Base-by-base conservation (phyloP, 1,284 basidiomycete genomes). In the Malassezia slooffiae region DNA sequence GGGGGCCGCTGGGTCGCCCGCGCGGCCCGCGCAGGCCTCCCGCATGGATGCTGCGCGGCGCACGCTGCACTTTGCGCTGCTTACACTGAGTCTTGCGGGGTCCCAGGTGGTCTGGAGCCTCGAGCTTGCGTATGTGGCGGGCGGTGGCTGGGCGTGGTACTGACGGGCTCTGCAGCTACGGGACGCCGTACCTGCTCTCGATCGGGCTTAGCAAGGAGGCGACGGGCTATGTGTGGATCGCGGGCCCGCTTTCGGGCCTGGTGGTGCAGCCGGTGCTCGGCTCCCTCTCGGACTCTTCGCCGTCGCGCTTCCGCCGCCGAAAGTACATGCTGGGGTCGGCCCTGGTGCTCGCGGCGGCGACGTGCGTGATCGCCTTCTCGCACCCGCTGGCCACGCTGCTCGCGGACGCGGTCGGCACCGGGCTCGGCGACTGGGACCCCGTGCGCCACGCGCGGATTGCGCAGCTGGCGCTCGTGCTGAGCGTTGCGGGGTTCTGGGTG, bases 231-330 rank as follows among this genome's bases (percentile, higher is more conserved):
- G 91, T 97, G 22, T 97, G 91, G 91, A 77, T 97, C 33, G 91
- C 91, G 22, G 93, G 90, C 5, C 88, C 88, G 0, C 71, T 96
- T 47, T 86, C 84, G 44, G 91, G 91, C 6, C 75, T 97, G 34
- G 75, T 97, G 42, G 88, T 88, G 4, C 91, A 97, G 70, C 91
- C 91, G 15, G 76, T 96, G 48, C 90, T 97, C 55, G 91, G 86
- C 80, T 58, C 88, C 5, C 80, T 96, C 58, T 95, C 89, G 5
- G 90, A 96, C 70, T 81, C 85, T 26, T 93, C 88, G 1, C 77
- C 78, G 1, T 91, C 87, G 16, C 81, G 80, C 60, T 95, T 85
- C 67, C 48, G 59, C 30, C 77, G 90, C 36, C 77, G 91, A 47
- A 87, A 83, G 70, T 96, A 89, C 87, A 80, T 96, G 52, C 74